Evolutionary conservation across 2,329 filamentous ascomycete species (phyloP), one percentile per base, ranked within the genome.

Genomic region (Curvularia sp.): DNA sequence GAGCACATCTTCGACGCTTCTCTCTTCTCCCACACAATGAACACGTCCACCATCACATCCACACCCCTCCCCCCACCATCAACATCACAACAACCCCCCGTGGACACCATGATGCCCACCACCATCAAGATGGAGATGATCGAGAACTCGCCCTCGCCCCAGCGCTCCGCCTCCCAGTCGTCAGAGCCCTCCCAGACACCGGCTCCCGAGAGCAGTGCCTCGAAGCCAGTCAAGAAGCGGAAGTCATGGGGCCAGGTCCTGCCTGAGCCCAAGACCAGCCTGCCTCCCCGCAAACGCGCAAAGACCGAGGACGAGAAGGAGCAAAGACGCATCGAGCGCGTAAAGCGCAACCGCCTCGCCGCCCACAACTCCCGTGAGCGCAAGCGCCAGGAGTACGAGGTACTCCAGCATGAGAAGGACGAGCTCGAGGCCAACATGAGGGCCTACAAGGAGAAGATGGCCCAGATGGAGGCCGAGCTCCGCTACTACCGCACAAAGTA

Each of bases 261-360:
- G 41, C 95, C 95, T 18, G 92, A 96, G 75, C 95, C 95, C 43
- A 98, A 97, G 85, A 98, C 95, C 31, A 96, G 94, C 74, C 87
- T 98, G 7, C 94, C 94, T 61, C 94, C 94, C 39, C 89, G 93
- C 67, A 99, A 99, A 87, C 92, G 95, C 62, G 95, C 95, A 70
- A 99, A 98, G 86, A 99, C 95, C 2, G 94, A 96, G 72, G 95
- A 97, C 73, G 95, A 99, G 80, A 99, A 99, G 82, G 95, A 98
- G 80, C 95, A 99, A 79, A 90, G 95, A 44, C 91, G 95, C 62
- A 96, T 98, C 55, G 95, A 99, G 83, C 92, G 95, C 62, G 95
- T 99, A 65, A 92, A 98, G 70, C 90, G 95, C 44, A 99, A 99
- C 76, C 92, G 95, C 66, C 91, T 93, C 59, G 95, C 95, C 46